Evolutionary conservation across 352 stramenopile genomes (phyloP).

Genomic region (Pythium vanterpoolii): DNA sequence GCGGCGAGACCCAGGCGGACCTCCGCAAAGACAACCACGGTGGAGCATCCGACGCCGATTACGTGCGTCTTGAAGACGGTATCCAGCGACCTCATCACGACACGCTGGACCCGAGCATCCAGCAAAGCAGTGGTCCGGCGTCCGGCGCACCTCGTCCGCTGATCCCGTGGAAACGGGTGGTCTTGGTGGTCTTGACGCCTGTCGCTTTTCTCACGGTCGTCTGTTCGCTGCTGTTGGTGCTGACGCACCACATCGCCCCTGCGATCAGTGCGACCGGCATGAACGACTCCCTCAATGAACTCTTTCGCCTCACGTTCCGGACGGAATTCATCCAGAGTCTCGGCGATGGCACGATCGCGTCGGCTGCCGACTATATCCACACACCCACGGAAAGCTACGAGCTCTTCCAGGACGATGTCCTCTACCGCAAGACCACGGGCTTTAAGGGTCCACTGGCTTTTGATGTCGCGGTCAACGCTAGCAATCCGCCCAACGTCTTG

Average conservation of each 20-base stretch:
- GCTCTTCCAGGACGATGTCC: constrained; percentile 31
- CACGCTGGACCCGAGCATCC: neutral
- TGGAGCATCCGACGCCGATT: neutral
- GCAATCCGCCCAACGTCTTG: constrained; percentile 45
- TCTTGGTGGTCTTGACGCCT: neutral
- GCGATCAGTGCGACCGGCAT: constrained; percentile 9
- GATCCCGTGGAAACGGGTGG: neutral
- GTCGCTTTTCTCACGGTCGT: neutral
- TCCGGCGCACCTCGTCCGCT: no score
- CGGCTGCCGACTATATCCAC: constrained; percentile 29
- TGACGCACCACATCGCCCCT: constrained; percentile 3
- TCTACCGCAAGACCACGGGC: constrained; percentile 34
- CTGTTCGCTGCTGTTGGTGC: neutral
- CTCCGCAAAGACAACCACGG: constrained; percentile 4
- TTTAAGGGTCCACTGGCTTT: constrained; percentile 47
- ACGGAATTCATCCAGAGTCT: constrained; percentile 9
- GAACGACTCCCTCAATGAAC: constrained; percentile 20
- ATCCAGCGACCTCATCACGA: no score
- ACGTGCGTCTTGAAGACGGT: constrained; percentile 10
- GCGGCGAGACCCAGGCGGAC: neutral
- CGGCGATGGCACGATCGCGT: constrained; percentile 1
- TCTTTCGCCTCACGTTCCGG: constrained; percentile 11
- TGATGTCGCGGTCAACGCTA: constrained; percentile 31
- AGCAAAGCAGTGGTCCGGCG: no score
- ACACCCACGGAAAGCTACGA: constrained; percentile 39